Percentiles rank a stretch among this genome's conserved stretches.
Evolutionary conservation across 805 yeast genomes (phyloP).

Genomic region (Candida sphagnicola): DNA sequence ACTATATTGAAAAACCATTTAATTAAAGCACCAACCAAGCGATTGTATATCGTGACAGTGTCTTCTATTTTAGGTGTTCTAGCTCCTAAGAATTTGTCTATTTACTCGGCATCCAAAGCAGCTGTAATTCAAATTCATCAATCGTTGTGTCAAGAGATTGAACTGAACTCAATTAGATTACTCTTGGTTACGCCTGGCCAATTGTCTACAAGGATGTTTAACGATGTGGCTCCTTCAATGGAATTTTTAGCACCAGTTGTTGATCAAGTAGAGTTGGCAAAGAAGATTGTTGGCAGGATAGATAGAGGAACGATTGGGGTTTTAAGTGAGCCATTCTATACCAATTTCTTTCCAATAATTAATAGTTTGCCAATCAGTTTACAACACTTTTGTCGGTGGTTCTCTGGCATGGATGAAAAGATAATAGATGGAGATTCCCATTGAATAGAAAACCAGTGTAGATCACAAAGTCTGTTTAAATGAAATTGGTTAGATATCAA

Average conservation of each 20-base stretch:
- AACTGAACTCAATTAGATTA: slow-evolving; percentile 21
- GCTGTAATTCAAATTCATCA: slow-evolving; percentile 43
- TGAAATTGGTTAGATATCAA: no score
- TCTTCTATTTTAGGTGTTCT: slow-evolving; percentile 47
- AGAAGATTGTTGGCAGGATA: slow-evolving; percentile 26
- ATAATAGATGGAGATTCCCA: slow-evolving; percentile 13
- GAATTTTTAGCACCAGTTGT: slow-evolving; percentile 48
- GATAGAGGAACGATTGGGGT: slow-evolving; percentile 39
- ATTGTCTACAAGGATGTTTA: slow-evolving; percentile 45
- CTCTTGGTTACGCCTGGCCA: slow-evolving; percentile 50
- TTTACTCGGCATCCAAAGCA: slow-evolving; percentile 49
- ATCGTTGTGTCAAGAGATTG: slow-evolving; percentile 38
- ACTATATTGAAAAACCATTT: slow-evolving; percentile 19
- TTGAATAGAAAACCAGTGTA: not conserved
- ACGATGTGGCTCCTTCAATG: slow-evolving; percentile 38
- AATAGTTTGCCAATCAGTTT: slow-evolving; percentile 38
- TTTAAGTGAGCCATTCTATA: slow-evolving; percentile 45
- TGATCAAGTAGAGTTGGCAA: slow-evolving; percentile 34
- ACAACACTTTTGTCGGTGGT: slow-evolving; percentile 31
- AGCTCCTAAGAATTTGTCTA: slow-evolving; percentile 45
- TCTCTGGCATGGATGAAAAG: slow-evolving; percentile 36
- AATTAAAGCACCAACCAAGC: not conserved
- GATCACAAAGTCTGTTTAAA: no score
- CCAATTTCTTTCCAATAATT: slow-evolving; percentile 40
- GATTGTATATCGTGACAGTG: slow-evolving; percentile 37